Evolutionary conservation across 2,329 filamentous ascomycete genomes (phyloP), one percentile per base, ranked within the genome.

Genomic region (Neophaeococcomyces aloes): DNA sequence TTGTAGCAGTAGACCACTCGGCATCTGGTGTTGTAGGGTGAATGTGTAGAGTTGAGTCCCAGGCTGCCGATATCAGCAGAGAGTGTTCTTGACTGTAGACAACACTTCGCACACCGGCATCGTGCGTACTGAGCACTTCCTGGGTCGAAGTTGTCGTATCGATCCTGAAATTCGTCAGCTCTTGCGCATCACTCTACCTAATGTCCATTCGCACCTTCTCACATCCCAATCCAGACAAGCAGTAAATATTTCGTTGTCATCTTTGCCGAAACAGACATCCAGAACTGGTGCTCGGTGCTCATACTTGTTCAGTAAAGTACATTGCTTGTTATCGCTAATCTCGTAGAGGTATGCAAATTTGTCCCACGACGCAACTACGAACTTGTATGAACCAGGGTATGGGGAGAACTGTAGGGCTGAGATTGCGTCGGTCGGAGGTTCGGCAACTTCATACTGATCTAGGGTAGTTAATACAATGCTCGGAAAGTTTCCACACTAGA

Each of bases 321-420:
- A 52, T 17, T 42, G 41, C 52, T 81, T 85, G 52, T 77, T 75
- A 25, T 88, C 58, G 5, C 78, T 80, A 47, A 82, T 75, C 59
- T 94, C 85, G 71, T 96, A 96, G 41, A 89, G 72, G 65, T 95
- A 94, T 44, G 94, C 78, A 61, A 86, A 78, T 64, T 81, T 86
- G 66, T 96, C 89, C 91, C 91, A 98, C 44, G 87, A 94, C 8
- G 88, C 83, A 55, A 89, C 88, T n/a, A 93, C 76, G 29, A 98
- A 74, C 55, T 80, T 82, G 42, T 81, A 74, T n/a, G 80, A 78
- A 48, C 73, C 67, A 18, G 86, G 83, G 52, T 74, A 68, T 29
- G 86, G 84, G 52, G 88, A 86, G 71, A 94, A 98, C 59, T 79
- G 79, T 57, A 96, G 70, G 18, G 86, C 74, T 37, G 89, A 94